Base-by-base conservation (phyloP, 768 basidiomycete species). In the Lactarius trivialis region DNA sequence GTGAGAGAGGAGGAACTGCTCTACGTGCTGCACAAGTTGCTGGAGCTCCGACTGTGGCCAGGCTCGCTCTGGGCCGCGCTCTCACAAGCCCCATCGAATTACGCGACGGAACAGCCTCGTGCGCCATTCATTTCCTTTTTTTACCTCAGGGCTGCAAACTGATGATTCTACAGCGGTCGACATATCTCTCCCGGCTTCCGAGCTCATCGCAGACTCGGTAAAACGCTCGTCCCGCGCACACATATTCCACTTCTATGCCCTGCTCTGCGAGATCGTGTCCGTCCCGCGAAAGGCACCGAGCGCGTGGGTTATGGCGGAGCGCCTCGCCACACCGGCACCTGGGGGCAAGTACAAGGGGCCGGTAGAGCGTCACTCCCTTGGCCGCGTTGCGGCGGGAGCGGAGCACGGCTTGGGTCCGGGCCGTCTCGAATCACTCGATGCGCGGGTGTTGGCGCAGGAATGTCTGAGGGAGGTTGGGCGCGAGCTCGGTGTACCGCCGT, bases 1-100 rank as follows among this genome's bases (percentile, higher is more conserved):
- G 82, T 85, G 0, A 81, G 92, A 28, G 93, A 98, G 72, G 93
- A 96, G 68, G 96, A 98, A 68, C 70, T 98, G 15, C 71, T 95
- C 1, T 96, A 94, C 70, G 81, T 93, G 30, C 74, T 98, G 14
- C 82, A 82, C 45, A 90, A 91, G 64, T 75, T 98, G n/a, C 76
- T 84, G 14, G 79, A 81, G 37, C 75, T 94, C 24, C 78, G 79
- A n/a, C 74, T 97, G 11, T 89, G 84, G 83, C 77, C 85, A 14
- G 89, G 89, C 2, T 84, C 85, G 2, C 73, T 93, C 8, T 90
- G 87, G 86, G 88, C 89, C 0, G 85, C 88, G 0, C 70, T 86
- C 7, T 88, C 89, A 1, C 80, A 83, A n/a, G 68, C 83, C 7
- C 86, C 90, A 0, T 80, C 85, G 0, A 72, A 77, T 51, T 79